Conservation (phyloP, 2,329 filamentous ascomycete species). For the Xylaria sp. region DNA sequence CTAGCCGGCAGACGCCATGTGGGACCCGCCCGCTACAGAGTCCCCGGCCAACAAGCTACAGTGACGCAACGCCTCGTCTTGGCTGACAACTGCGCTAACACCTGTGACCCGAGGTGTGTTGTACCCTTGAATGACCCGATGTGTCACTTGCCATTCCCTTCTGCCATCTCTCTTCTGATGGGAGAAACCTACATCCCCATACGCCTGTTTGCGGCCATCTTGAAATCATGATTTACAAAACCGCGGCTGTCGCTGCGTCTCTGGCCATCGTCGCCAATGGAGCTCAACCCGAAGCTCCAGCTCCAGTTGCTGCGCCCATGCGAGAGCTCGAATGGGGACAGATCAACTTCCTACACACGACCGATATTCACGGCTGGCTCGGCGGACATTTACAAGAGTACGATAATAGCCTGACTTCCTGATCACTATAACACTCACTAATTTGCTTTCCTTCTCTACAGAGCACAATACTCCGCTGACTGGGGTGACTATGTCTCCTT, state of each 20-base stretch:
- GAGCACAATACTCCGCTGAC: constrained; percentile 90
- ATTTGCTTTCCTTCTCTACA: constrained; percentile 49
- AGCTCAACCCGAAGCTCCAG: constrained; percentile 82
- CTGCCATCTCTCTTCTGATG: constrained; percentile 22
- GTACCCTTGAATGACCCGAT: constrained; percentile 1
- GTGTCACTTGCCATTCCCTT: constrained; percentile 6
- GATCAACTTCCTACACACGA: constrained; percentile 96
- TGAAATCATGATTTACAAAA: constrained; percentile 46
- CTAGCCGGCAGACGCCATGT: constrained; percentile 5
- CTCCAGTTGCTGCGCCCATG: constrained; percentile 81
- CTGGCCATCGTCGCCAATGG: constrained; percentile 55
- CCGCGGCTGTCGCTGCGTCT: constrained; percentile 51
- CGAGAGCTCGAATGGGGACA: constrained; percentile 90
- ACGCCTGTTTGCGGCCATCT: constrained; percentile 2
- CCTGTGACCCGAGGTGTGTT: not conserved
- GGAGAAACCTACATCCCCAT: not conserved
- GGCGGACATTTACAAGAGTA: constrained; percentile 92
- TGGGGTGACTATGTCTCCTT: constrained; percentile 99
- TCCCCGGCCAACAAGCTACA: not conserved
- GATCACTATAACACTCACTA: not conserved
- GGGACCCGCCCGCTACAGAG: constrained; percentile 1
- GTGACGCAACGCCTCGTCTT: constrained; percentile 17
- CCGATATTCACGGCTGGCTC: constrained; percentile 96
- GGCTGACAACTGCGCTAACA: not conserved
- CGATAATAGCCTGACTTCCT: constrained; percentile 40